Evolutionary conservation across 306 rosid genomes (phyloP).

Genomic region (Lablab purpureus): DNA sequence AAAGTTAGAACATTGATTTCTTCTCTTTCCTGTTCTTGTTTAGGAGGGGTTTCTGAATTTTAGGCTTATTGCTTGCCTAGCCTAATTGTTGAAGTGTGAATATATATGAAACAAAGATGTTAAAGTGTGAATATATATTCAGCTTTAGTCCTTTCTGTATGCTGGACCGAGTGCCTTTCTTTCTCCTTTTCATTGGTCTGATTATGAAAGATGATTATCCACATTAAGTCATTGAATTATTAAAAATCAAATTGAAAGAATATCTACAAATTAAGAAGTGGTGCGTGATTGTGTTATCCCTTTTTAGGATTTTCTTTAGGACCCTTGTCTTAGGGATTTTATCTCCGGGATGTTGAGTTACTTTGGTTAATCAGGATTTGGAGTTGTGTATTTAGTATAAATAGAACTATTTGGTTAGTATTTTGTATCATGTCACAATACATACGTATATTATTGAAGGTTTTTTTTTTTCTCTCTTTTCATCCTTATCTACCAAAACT

Average conservation of each 20-base stretch:
- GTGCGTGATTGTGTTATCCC: not conserved
- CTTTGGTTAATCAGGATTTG: conserved; percentile 19
- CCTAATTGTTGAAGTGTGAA: conserved; percentile 18
- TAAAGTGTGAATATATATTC: conserved; percentile 12
- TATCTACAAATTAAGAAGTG: not conserved
- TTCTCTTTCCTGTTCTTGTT: conserved; percentile 22
- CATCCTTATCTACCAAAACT: conserved; percentile 29
- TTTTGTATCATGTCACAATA: conserved; percentile 1
- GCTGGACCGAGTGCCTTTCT: conserved; percentile 19
- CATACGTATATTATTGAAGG: not conserved
- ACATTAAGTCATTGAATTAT: conserved; percentile 14
- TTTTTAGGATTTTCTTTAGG: not conserved
- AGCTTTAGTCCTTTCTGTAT: conserved; percentile 34
- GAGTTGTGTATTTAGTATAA: conserved; percentile 1
- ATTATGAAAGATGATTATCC: conserved; percentile 32
- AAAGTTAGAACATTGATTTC: conserved; percentile 3
- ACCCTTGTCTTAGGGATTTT: conserved; percentile 14
- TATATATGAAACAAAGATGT: conserved; percentile 9
- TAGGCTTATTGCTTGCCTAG: conserved; percentile 19
- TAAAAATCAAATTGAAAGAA: conserved; percentile 22
- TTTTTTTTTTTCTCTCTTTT: conserved; percentile 9
- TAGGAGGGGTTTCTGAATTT: conserved; percentile 26
- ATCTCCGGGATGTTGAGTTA: conserved; percentile 1
- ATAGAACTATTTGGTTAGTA: conserved; percentile 8
- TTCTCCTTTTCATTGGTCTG: conserved; percentile 25